Evolutionary conservation across 306 rosid species (phyloP), one percentile per base, ranked within the genome.

Genomic region (Prunus persica): DNA sequence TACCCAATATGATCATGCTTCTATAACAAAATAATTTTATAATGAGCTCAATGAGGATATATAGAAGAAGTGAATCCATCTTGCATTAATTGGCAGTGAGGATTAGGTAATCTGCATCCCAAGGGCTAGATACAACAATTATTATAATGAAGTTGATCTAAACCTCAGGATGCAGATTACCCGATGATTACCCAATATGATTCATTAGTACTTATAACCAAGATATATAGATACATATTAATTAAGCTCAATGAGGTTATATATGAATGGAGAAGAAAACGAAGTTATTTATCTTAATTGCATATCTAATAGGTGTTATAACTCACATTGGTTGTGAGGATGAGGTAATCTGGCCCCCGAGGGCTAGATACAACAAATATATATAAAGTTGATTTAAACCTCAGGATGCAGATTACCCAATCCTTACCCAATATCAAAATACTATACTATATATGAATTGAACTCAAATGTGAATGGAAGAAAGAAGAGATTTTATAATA

Each of bases 91-190:
- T 67, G 71, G 20, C 8, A 10, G 41, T 16, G 41, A 68, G 61
- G 60, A 69, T 10, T 7, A 69, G 60, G 45, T 69, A 69, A 69
- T 49, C 60, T 69, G 58, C 73, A 27, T 1, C 60, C 24, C 24
- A 22, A 22, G 24, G 24, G 43, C 73, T 49, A 69, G 73, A 69
- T 22, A 47, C 73, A 8, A 49, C 60, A 13, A 14, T 8, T 13
- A 13, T n/a, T 15, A 51, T 51, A 51, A 20, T 51, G 10, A 9
- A 9, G 15, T 3, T 66, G 51, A 38, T 66, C 52, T 66, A 66
- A 66, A 66, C 52, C 70, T 41, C 52, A 66, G 51, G 60, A 69
- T 69, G 34, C 73, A 69, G 73, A 69, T 69, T 69, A 69, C 43
- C 73, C 57, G 22, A 47, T 14, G 41, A 57, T 69, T 14, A 69